Percentiles rank a stretch among this genome's conserved stretches.
These are phyloP conservation scores for Saccharomyces jurei DNA, from an alignment of 805 yeast genomes.

Conservation along the genomic window DNA sequence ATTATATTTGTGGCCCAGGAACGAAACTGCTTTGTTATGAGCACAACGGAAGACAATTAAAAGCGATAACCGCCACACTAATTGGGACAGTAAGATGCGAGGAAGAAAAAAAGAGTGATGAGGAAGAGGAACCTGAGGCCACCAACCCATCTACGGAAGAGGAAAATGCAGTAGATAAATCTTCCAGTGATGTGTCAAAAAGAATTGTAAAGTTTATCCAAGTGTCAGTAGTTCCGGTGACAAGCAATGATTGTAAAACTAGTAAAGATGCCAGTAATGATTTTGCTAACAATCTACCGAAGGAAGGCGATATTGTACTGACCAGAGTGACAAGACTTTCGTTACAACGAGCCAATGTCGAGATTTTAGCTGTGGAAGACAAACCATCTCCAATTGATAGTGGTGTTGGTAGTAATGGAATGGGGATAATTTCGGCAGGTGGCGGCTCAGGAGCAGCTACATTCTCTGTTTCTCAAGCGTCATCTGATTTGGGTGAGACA, in stretches of 20 bases:
- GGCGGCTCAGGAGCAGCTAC: conserved; percentile 50
- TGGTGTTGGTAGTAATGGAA: conserved; percentile 57
- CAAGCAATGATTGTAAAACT: conserved; percentile 7
- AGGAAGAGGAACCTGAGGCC: conserved; percentile 1
- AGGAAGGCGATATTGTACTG: conserved; percentile 76
- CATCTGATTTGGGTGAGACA: conserved; percentile 75
- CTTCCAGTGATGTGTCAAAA: conserved; percentile 4
- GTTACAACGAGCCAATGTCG: conserved; percentile 66
- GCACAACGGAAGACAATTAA: conserved; percentile 33
- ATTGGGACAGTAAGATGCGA: conserved; percentile 46
- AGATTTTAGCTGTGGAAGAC: conserved; percentile 60
- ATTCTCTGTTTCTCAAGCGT: conserved; percentile 37
- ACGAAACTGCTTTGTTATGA: conserved; percentile 43
- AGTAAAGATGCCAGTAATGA: conserved; percentile 15
- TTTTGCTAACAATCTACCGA: conserved; percentile 53
- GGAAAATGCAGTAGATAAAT: conserved; percentile 6
- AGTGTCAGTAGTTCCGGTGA: conserved; percentile 26
- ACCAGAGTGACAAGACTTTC: conserved; percentile 64
- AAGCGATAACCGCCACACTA: conserved; percentile 48
- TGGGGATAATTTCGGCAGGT: conserved; percentile 35
- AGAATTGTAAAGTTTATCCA: conserved; percentile 15
- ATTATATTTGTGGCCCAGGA: conserved; percentile 59
- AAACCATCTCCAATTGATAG: conserved; percentile 51
- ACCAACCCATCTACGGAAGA: conserved; percentile 11
- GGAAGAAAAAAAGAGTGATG: conserved; percentile 17